Percentiles rank a stretch among this genome's conserved stretches.
phyloP scores from a whole-genome alignment of 495 filamentous ascomycete species.

The Xylaria grammica region DNA sequence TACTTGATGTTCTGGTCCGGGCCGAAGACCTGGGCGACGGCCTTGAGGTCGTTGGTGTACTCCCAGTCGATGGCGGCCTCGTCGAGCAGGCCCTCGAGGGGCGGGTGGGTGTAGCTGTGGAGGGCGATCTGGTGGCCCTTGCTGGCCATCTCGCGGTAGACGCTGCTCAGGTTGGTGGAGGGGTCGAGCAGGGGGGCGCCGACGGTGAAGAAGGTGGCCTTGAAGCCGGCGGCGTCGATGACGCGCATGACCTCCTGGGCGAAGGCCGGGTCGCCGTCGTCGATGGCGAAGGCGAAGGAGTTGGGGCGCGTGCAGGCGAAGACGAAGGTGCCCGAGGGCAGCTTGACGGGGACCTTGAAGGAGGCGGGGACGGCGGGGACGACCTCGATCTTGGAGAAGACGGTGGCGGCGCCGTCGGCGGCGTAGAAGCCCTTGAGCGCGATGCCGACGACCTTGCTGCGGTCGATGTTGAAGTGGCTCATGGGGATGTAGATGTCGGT shows the following conservation, averaged over 20 bases:
- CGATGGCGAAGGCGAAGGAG: slow-evolving; percentile 81
- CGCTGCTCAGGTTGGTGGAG: slow-evolving; percentile 63
- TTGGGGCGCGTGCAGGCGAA: slow-evolving; percentile 74
- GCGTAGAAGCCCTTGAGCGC: slow-evolving; percentile 74
- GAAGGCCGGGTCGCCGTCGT: slow-evolving; percentile 70
- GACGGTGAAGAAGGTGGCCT: slow-evolving; percentile 81
- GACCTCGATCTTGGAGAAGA: slow-evolving; percentile 68
- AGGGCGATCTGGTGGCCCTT: slow-evolving; percentile 77
- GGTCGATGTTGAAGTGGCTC: slow-evolving; percentile 72
- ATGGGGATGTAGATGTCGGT: slow-evolving; percentile 75
- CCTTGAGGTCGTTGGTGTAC: slow-evolving; percentile 64
- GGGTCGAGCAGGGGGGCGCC: slow-evolving; percentile 66
- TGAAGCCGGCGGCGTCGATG: slow-evolving; percentile 65
- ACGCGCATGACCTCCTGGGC: slow-evolving; percentile 69
- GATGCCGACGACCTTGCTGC: slow-evolving; percentile 64
- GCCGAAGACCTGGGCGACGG: slow-evolving; percentile 58
- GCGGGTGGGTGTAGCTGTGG: slow-evolving; percentile 76
- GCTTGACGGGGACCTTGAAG: slow-evolving; percentile 63
- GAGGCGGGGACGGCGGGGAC: slow-evolving; percentile 57
- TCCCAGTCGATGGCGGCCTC: slow-evolving; percentile 71
- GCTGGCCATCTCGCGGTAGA: slow-evolving; percentile 68
- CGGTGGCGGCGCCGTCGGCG: slow-evolving; percentile 52
- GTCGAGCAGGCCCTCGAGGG: slow-evolving; percentile 68
- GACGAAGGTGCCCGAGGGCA: slow-evolving; percentile 64
- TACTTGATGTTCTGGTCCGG: slow-evolving; percentile 53